Conservation (phyloP, 306 rosid species). For the Cicer chorassanicum region DNA sequence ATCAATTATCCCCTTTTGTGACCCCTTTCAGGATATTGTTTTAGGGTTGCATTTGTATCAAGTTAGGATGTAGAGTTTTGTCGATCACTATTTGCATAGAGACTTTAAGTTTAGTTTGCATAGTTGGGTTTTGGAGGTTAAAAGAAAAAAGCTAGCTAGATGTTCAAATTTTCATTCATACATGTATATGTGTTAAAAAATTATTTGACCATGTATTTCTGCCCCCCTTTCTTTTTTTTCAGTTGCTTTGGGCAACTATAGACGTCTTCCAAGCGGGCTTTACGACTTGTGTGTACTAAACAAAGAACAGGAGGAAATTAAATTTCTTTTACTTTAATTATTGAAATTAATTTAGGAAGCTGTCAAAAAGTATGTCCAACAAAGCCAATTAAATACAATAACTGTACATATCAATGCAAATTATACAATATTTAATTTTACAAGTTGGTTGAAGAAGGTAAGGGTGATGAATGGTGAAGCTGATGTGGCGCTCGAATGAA, state of each 20-base stretch:
- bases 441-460: too few relatives aligned
- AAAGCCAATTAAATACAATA: not conserved
- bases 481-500: too few relatives aligned
- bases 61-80: conserved; percentile 37
- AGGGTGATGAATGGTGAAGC: too few relatives aligned
- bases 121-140: conserved; percentile 19
- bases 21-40: conserved; percentile 16
- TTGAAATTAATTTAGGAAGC: conserved; percentile 4
- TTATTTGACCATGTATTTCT: conserved; percentile 18
- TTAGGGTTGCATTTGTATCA: conserved; percentile 34
- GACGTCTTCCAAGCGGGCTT: not conserved
- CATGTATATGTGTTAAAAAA: conserved; percentile 25
- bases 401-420: not conserved
- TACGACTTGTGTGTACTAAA: not conserved
- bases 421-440: not conserved
- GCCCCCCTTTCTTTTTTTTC: not conserved
- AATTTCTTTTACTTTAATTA: conserved; percentile 10
- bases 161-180: conserved; percentile 35
- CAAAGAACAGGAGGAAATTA: conserved; percentile 1
- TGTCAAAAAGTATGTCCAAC: not conserved
- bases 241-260: not conserved
- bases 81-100: conserved; percentile 33
- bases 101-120: conserved; percentile 12
- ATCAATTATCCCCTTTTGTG: conserved; percentile 5
- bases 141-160: conserved; percentile 30